Evolutionary conservation across 208 protist genomes (phyloP).

Genomic region (Crithidia fasciculata): DNA sequence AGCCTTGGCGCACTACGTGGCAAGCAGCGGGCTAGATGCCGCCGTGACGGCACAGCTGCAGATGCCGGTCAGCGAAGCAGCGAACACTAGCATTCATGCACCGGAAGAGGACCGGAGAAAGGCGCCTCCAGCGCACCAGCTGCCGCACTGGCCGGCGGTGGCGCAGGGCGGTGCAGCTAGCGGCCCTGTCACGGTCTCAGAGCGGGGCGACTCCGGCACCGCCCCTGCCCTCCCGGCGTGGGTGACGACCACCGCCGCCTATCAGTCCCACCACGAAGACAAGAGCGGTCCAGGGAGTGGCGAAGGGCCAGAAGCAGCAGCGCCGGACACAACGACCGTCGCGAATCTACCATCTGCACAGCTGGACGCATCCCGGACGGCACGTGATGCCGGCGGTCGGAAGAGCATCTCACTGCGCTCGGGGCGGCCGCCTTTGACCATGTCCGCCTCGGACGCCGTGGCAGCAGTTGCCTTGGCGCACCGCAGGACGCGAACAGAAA

Average conservation of each 20-base stretch:
- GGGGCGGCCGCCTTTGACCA: neutral
- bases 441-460: neutral
- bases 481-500: too few species aligned
- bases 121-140: neutral
- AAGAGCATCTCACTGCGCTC: neutral
- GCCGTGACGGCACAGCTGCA: too few species aligned
- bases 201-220: neutral
- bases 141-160: slow-evolving; percentile 5
- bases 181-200: neutral
- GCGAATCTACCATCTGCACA: too few species aligned
- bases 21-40: neutral
- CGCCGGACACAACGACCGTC: too few species aligned
- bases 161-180: neutral
- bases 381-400: too few species aligned
- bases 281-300: neutral
- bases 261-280: neutral
- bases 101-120: too few species aligned
- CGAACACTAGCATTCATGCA: too few species aligned
- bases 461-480: too few species aligned
- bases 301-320: too few species aligned
- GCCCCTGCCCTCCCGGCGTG: neutral
- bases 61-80: too few species aligned
- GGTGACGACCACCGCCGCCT: slow-evolving; percentile 1
- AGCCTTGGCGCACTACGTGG: neutral
- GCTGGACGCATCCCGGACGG: too few species aligned